Percentiles rank a stretch among this genome's conserved stretches.
Evolutionary conservation across 1,139 yeast genomes (phyloP).

Genomic region (Casaregolazyma lundiana): DNA sequence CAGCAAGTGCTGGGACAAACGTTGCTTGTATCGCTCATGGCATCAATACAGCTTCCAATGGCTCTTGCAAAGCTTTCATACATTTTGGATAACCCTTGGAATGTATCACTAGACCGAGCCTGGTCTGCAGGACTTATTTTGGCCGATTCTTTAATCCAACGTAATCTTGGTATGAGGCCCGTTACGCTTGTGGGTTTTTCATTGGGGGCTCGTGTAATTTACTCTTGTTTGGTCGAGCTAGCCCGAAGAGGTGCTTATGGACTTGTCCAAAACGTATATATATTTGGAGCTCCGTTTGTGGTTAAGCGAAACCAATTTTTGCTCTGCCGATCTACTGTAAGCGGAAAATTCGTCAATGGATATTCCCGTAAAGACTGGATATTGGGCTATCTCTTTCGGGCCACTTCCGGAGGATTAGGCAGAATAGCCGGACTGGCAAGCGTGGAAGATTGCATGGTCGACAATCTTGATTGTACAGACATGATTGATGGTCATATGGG

Average conservation of each 20-base stretch:
- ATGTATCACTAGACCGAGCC: constrained; percentile 91
- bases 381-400: constrained; percentile 88
- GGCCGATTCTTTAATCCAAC: constrained; percentile 84
- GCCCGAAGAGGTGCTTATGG: constrained; percentile 87
- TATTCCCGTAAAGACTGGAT: constrained; percentile 95
- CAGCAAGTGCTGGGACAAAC: constrained; percentile 96
- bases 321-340: constrained; percentile 77
- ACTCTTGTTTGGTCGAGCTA: constrained; percentile 82
- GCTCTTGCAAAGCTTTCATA: constrained; percentile 84
- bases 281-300: constrained; percentile 88
- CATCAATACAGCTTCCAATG: constrained; percentile 94
- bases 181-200: constrained; percentile 91
- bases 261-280: constrained; percentile 77
- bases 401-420: constrained; percentile 91
- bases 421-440: constrained; percentile 88
- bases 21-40: constrained; percentile 84
- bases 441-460: constrained; percentile 55
- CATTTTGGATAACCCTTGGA: constrained; percentile 95
- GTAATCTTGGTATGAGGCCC: constrained; percentile 90
- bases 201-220: constrained; percentile 86
- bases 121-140: constrained; percentile 92
- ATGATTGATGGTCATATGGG: constrained; percentile 94
- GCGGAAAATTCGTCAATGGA: constrained; percentile 88
- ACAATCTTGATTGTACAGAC: constrained; percentile 83
- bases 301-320: constrained; percentile 74